Conservation (phyloP, 2,329 filamentous ascomycete species). For the Aureobasidium sp. region DNA sequence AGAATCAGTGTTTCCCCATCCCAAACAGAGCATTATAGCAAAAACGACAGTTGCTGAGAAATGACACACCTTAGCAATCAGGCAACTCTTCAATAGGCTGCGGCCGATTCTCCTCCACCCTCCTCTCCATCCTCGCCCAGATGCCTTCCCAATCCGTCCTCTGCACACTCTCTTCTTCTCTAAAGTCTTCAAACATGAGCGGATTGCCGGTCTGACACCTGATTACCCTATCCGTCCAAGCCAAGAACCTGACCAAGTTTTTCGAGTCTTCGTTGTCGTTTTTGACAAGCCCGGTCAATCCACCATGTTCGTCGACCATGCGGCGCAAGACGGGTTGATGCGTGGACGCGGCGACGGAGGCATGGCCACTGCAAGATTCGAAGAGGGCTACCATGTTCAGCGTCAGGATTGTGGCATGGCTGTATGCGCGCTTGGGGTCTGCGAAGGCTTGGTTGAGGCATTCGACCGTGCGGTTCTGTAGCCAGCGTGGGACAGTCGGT, state of each 20-base stretch:
- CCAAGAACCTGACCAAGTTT: conserved; percentile 1
- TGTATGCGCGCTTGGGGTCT: not conserved
- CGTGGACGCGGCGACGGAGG: not conserved
- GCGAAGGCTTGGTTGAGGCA: not conserved
- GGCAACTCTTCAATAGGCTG: conserved; percentile 4
- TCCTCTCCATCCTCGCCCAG: conserved; percentile 4
- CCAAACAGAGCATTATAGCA: not conserved
- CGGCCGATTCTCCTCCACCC: not conserved
- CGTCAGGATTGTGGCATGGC: not conserved
- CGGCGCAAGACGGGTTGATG: not conserved
- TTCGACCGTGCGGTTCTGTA: not conserved
- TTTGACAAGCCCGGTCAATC: not conserved
- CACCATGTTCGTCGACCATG: conserved; percentile 2
- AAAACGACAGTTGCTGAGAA: not conserved
- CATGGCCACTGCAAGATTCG: not conserved
- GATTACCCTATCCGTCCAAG: conserved; percentile 4
- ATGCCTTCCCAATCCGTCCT: conserved; percentile 6
- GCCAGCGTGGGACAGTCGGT: not conserved
- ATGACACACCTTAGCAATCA: not conserved
- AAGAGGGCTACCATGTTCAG: conserved; percentile 6
- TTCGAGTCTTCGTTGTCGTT: not conserved
- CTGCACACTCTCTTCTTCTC: not conserved
- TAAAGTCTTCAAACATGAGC: conserved; percentile 2
- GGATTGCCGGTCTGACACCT: not conserved
- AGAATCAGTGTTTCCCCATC: no score